Evolutionary conservation across 495 filamentous ascomycete genomes (phyloP).

Genomic region (Tuber umbilicatum): DNA sequence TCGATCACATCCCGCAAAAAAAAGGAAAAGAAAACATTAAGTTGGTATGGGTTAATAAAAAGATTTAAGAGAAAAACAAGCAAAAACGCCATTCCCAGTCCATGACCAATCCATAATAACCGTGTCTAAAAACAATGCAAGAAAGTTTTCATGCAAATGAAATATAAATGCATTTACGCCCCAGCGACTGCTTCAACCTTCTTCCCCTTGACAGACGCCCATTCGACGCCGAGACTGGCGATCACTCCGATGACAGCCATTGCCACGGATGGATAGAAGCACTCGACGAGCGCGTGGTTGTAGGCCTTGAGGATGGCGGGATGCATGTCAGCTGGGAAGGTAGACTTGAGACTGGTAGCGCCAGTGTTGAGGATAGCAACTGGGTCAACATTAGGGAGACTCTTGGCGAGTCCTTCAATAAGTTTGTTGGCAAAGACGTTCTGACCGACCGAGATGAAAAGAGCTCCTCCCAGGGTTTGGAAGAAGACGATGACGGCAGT

Average conservation of each 20-base stretch:
- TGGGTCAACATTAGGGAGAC: constrained; percentile 52
- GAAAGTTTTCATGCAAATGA: background rate
- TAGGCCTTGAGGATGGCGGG: constrained; percentile 59
- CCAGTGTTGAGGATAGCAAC: constrained; percentile 53
- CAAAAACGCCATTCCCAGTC: constrained; percentile 17
- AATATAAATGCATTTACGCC: constrained; percentile 11
- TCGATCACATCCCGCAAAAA: background rate
- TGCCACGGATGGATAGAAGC: constrained; percentile 64
- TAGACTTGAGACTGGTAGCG: constrained; percentile 57
- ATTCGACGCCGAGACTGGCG: constrained; percentile 59
- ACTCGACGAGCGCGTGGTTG: constrained; percentile 59
- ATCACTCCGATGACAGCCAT: constrained; percentile 57
- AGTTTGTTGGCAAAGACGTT: constrained; percentile 72
- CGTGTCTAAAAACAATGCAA: constrained; percentile 11
- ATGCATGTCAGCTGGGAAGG: constrained; percentile 48
- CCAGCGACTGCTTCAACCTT: constrained; percentile 52
- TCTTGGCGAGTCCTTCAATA: constrained; percentile 49
- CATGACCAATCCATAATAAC: constrained; percentile 6
- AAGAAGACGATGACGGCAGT: constrained; percentile 61
- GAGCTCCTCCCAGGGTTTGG: constrained; percentile 64
- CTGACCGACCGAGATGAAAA: constrained; percentile 70
- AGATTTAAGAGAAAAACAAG: constrained; percentile 8
- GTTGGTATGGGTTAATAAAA: background rate
- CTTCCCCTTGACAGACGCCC: constrained; percentile 80
- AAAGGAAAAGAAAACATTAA: constrained; percentile 4